Evolutionary conservation across 768 basidiomycete species (phyloP), one percentile per base, ranked within the genome.

Genomic region (Baorangia bicolor): DNA sequence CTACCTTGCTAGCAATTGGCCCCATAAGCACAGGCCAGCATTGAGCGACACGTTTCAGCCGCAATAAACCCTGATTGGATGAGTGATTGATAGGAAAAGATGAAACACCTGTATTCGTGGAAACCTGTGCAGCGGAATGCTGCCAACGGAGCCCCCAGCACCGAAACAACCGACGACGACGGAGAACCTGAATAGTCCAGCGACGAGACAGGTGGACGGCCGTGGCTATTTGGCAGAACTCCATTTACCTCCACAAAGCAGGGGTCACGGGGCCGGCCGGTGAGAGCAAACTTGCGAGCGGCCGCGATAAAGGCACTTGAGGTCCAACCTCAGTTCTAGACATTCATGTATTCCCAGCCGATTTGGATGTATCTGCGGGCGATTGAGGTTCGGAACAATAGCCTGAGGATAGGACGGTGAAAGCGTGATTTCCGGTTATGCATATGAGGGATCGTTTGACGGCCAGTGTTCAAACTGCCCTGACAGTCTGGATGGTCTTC

Each of bases 41-140:
- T 39, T 43, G 58, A 58, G 35, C 18, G 55, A 66, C 60, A 57
- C 56, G 67, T 60, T 70, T 69, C 58, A 64, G 38, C 61, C 66
- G 61, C 61, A 64, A 47, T 58, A 65, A 56, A 43, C 49, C 58
- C 63, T 44, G 57, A 62, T 58, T 23, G 54, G 47, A 27, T 43
- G 52, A 44, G 21, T 34, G 44, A 46, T 28, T 48, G 59, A 60
- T 49, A 56, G 43, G 31, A 52, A 51, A 54, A 27, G 42, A 40
- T 60, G 66, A 65, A 59, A 60, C 58, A 30, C 30, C 52, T 20
- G 62, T 55, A 18, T 44, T 42, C 59, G 53, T 57, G 59, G 63
- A 61, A 63, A 60, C 65, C 20, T 56, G 51, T 34, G 28, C 46
- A 28, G 31, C 34, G 35, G 48, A 34, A 42, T 40, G 33, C 16